Base-by-base conservation (phyloP, 768 basidiomycete species). In the Lepiota brunneoincarnata region DNA sequence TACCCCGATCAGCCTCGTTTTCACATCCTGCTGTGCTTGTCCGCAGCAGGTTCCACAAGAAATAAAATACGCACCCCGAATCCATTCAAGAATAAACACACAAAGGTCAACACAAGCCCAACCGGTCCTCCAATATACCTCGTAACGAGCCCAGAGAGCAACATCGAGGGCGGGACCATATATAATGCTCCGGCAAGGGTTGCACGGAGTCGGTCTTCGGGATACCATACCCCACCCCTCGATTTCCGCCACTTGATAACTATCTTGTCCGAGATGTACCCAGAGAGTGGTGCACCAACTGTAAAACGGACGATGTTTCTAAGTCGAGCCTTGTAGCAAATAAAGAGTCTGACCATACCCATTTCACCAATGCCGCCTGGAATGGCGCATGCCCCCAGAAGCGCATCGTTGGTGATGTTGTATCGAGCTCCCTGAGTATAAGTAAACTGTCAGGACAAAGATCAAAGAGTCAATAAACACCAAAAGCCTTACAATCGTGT, bases 251-350 rank as follows among this genome's bases (percentile, higher is more conserved):
- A 72, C 3, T 68, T 62, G 17, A 76, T 69, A 14, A 90, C 71
- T 0, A 76, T 68, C 18, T 58, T 55, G 64, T 89, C 88, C 0
- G 88, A 87, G 0, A 87, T 51, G 15, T 70, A 70, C 1, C 87
- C 87, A 0, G 82, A 76, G 2, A 85, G 58, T 2, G 81, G 79
- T 1, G 85, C 81, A 2, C 87, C 86, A 38, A 82, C 84, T 87
- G 43, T 2, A 36, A 24, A n/a, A 26, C 72, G 74, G 17, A 44
- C 7, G 3, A 26, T 28, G 39, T 45, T 5, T 23, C 24, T 11
- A n/a, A 37, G 11, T 6, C 9, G 34, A 12, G 26, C 3, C 2
- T 37, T 3, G 11, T 24, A 15, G 15, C 15, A 11, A 28, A 21
- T 15, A 37, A 43, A 53, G 37, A 23, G 39, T 52, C 39, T 11